Evolutionary conservation across 805 yeast genomes (phyloP).

Genomic region (Limtongia smithiae): DNA sequence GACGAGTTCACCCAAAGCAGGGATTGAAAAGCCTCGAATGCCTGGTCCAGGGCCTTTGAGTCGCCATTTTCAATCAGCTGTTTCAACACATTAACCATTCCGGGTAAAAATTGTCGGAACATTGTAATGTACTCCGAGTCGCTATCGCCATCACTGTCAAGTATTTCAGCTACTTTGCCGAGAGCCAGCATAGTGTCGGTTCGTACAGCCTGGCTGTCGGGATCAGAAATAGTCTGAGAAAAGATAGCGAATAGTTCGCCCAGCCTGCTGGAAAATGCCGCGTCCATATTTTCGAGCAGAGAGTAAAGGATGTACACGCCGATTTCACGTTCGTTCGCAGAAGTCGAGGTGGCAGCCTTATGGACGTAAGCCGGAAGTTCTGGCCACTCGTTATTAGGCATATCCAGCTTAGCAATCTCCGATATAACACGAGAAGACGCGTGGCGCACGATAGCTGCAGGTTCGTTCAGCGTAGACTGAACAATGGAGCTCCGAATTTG

Average conservation of each 20-base stretch:
- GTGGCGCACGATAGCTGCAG: slow-evolving; percentile 70
- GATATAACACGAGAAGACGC: slow-evolving; percentile 85
- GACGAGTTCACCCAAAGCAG: slow-evolving; percentile 72
- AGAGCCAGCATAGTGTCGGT: slow-evolving; percentile 79
- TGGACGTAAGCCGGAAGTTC: slow-evolving; percentile 69
- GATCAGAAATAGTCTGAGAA: slow-evolving; percentile 57
- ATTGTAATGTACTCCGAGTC: slow-evolving; percentile 46
- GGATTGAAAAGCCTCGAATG: slow-evolving; percentile 82
- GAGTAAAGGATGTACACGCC: slow-evolving; percentile 76
- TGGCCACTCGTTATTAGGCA: slow-evolving; percentile 67
- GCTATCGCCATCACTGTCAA: slow-evolving; percentile 58
- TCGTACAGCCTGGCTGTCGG: slow-evolving; percentile 66
- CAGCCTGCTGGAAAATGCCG: slow-evolving; percentile 54
- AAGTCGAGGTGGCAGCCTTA: slow-evolving; percentile 56
- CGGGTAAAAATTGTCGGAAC: slow-evolving; percentile 68
- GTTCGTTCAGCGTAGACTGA: slow-evolving; percentile 62
- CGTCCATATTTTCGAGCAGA: slow-evolving; percentile 66
- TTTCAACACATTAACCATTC: slow-evolving; percentile 75
- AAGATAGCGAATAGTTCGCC: slow-evolving; percentile 70
- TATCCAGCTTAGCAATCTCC: slow-evolving; percentile 74
- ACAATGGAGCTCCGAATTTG: slow-evolving; percentile 67
- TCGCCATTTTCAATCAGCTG: slow-evolving; percentile 70
- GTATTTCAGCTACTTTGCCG: slow-evolving; percentile 46
- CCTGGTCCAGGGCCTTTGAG: slow-evolving; percentile 61
- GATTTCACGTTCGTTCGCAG: slow-evolving; percentile 67